phyloP scores from a whole-genome alignment of 495 filamentous ascomycete genomes.

The Delitschia confertaspora region DNA sequence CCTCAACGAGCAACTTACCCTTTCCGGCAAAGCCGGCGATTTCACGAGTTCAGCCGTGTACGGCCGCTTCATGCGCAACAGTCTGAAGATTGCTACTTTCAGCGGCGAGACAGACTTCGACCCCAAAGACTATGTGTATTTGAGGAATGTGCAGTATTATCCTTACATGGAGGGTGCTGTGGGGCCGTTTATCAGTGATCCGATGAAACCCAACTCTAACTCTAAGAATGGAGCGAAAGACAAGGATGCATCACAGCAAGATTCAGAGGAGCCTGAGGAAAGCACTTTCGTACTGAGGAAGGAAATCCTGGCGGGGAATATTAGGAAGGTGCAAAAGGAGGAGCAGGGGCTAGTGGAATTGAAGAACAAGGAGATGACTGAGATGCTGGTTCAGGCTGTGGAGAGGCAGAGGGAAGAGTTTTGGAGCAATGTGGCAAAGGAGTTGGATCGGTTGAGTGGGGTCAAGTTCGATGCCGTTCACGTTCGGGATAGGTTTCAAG shows the following conservation, averaged over 20 bases:
- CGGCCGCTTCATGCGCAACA: constrained; percentile 32
- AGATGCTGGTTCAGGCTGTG: constrained; percentile 12
- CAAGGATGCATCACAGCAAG: too few relatives aligned
- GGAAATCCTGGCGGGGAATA: neutral
- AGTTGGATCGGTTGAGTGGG: constrained; percentile 11
- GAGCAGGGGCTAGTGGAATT: constrained; percentile 6
- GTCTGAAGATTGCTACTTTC: constrained; percentile 21
- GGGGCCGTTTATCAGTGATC: neutral
- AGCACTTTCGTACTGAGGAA: too few relatives aligned
- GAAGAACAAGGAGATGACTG: neutral
- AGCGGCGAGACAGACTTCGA: constrained; percentile 26
- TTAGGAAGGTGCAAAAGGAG: constrained; percentile 4
- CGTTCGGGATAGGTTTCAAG: too few relatives aligned
- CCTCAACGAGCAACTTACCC: constrained; percentile 26
- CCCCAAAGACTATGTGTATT: constrained; percentile 25
- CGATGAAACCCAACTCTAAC: too few relatives aligned
- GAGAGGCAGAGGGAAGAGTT: constrained; percentile 6
- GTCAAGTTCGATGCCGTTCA: too few relatives aligned
- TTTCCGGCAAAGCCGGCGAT: constrained; percentile 8
- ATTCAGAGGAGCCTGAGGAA: too few relatives aligned
- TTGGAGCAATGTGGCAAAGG: constrained; percentile 15
- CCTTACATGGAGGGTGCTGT: neutral
- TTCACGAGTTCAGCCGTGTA: constrained; percentile 31
- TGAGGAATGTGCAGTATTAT: constrained; percentile 12
- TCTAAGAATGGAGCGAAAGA: too few relatives aligned